Base-by-base conservation (phyloP, 1,284 basidiomycete genomes). In the Agaricales sp. region DNA sequence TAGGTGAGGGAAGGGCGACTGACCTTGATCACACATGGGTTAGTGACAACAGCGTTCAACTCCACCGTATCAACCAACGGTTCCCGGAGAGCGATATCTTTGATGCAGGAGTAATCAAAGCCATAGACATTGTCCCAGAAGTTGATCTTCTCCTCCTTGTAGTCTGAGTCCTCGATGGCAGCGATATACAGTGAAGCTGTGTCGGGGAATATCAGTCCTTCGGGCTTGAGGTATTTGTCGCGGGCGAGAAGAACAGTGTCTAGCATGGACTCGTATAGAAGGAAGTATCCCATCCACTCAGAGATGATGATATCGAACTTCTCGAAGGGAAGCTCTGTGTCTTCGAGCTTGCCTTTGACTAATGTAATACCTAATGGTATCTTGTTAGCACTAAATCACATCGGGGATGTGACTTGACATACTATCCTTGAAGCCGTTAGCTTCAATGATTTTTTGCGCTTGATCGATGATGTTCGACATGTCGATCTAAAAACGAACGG, bases 401-500 rank as follows among this genome's bases (percentile, higher is more conserved):
- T 12, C 12, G 26, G 51, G 21, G 39, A 38, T 39, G 20, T 39
- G 11, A 49, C 46, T 43, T 24, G 13, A 45, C 90, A 58, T 55
- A 95, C 91, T 88, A 64, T 97, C 86, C 67, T 82, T 82, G 75
- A 98, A 96, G 46, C 94, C 94, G 60, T 99, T 99, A 14, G 91
- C 89, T 59, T 93, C 86, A 56, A 98, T 82, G 58, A 99, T 99
- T 71, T 93, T 94, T 72, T 87, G 81, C 3, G 96, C 96, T 74
- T 99, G 94, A 71, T 98, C 95, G 63, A 98, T 90, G 70, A 99
- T 99, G 72, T 99, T 98, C 56, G 92, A 97, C 96, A 99, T 99
- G 71, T 99, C 96, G 66, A 99, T 95, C 89, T 92, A 51, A 26
- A 43, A 55, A 23, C 52, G 35, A 21, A 30, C 18, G 47, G 45